phyloP scores from a whole-genome alignment of 768 basidiomycete species.

The Russula emetica region DNA sequence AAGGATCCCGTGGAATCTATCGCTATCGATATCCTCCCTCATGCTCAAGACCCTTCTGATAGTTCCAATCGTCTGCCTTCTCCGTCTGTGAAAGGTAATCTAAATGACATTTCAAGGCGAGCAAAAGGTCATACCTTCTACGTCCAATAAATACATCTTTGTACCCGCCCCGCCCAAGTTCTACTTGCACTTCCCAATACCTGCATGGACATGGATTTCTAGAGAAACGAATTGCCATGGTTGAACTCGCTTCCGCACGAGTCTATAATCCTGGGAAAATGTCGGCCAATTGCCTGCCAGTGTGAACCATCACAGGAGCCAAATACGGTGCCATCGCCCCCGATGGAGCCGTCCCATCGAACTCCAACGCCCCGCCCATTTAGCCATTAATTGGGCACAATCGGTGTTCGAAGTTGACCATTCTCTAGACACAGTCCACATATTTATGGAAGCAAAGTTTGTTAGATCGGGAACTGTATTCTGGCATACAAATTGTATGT shows the following conservation, averaged over 20 bases:
- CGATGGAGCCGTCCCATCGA: conserved; percentile 61
- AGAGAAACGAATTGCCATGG: neutral
- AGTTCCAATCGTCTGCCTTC: conserved; percentile 72
- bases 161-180: conserved; percentile 65
- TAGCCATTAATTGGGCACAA: conserved; percentile 69
- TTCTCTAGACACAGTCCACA: conserved; percentile 78
- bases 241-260: conserved; percentile 54
- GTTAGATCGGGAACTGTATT: conserved; percentile 42
- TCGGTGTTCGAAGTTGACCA: conserved; percentile 74
- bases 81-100: conserved; percentile 43
- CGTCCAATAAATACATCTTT: conserved; percentile 74
- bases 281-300: conserved; percentile 50
- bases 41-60: conserved; percentile 63
- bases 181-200: conserved; percentile 79
- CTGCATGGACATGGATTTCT: conserved; percentile 32
- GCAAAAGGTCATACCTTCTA: conserved; percentile 56
- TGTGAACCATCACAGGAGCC: conserved; percentile 63
- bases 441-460: conserved; percentile 46
- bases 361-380: conserved; percentile 72
- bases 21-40: no score
- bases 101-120: neutral
- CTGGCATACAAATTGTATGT: conserved; percentile 60
- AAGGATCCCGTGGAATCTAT: conserved; percentile 74
- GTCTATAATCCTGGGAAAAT: conserved; percentile 63
- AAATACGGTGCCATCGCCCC: conserved; percentile 43